phyloP scores from a whole-genome alignment of 306 rosid species.

The Citrullus amarus region DNA sequence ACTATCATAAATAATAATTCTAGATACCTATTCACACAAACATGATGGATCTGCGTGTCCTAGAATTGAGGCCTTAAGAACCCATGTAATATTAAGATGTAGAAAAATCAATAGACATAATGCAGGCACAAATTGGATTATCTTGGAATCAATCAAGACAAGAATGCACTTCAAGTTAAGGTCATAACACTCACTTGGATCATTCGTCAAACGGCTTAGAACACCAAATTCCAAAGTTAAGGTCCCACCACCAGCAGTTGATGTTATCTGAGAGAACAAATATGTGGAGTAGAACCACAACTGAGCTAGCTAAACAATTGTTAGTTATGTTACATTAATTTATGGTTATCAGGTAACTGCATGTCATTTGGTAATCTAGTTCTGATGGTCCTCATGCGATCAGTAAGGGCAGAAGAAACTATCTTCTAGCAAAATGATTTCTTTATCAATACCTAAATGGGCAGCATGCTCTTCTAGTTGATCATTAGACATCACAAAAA shows the following conservation, averaged over 20 bases:
- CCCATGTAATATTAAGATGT: not conserved
- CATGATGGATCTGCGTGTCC: not conserved
- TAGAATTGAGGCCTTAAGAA: not conserved
- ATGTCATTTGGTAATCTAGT: not conserved
- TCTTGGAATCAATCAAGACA: not conserved
- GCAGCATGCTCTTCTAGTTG: not conserved
- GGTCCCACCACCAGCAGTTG: constrained; percentile 99
- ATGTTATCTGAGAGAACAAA: constrained; percentile 57
- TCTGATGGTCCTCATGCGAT: not conserved
- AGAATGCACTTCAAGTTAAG: constrained; percentile 3
- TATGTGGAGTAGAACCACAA: constrained; percentile 6
- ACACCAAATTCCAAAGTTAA: constrained; percentile 94
- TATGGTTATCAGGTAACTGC: not conserved
- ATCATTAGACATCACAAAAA: constrained; percentile 17
- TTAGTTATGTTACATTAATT: not conserved
- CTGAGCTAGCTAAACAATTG: not conserved
- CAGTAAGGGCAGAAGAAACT: not conserved
- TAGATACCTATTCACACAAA: not conserved
- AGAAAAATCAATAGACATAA: not conserved
- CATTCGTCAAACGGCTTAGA: constrained; percentile 81
- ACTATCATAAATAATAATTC: not conserved
- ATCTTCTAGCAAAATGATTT: not conserved
- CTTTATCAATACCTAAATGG: not conserved
- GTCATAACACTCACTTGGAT: constrained; percentile 55
- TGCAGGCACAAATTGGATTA: not conserved